phyloP scores from a whole-genome alignment of 805 yeast species.

The Wickerhamomyces strasburgensis region DNA sequence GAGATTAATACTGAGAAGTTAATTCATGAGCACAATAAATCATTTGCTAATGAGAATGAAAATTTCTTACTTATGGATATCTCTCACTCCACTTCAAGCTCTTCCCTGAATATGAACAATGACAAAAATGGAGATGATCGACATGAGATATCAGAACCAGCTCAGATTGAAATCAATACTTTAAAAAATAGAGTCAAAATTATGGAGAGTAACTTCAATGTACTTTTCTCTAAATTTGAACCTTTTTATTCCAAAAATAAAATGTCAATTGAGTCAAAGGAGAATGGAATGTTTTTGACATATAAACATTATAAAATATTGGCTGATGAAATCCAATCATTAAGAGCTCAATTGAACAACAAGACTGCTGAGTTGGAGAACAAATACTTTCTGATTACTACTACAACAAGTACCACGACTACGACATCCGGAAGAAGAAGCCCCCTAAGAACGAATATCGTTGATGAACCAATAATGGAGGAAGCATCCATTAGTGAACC shows the following conservation, averaged over 20 bases:
- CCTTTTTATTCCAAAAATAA: slow-evolving; percentile 14
- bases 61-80: background rate
- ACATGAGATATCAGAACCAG: background rate
- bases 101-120: too few relatives aligned
- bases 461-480: slow-evolving; percentile 9
- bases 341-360: slow-evolving; percentile 6
- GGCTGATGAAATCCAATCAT: slow-evolving; percentile 18
- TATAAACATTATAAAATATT: slow-evolving; percentile 17
- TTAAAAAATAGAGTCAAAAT: background rate
- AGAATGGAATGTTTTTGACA: slow-evolving; percentile 7
- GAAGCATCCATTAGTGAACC: slow-evolving; percentile 4
- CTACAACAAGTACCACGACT: background rate
- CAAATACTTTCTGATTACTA: slow-evolving; percentile 2
- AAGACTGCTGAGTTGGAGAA: slow-evolving; percentile 8
- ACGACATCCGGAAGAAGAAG: background rate
- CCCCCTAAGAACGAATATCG: background rate
- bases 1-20: slow-evolving; percentile 13
- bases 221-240: slow-evolving; percentile 7
- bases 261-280: slow-evolving; percentile 10
- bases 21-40: slow-evolving; percentile 1
- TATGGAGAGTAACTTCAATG: slow-evolving; percentile 4
- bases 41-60: background rate
- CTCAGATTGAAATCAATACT: background rate
- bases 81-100: too few relatives aligned
- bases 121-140: background rate